These are phyloP conservation scores for Podila verticillata DNA, from an alignment of 192 early-diverging fungal genomes.

Conservation along the genomic window DNA sequence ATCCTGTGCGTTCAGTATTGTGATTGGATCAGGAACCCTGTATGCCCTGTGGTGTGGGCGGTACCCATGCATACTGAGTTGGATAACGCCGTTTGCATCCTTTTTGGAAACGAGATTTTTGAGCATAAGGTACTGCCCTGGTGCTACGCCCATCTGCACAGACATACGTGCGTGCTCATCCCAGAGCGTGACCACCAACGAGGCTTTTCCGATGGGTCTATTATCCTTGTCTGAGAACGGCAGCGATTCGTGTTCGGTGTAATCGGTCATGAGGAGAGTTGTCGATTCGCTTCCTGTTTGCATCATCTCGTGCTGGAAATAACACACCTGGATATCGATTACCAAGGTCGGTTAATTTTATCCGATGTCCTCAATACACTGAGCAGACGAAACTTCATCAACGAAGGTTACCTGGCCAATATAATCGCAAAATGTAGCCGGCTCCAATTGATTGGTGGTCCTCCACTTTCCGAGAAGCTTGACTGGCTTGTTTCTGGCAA, in stretches of 20 bases:
- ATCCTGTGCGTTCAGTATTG: neutral
- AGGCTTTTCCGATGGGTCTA: constrained; percentile 13
- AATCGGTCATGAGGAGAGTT: constrained; percentile 25
- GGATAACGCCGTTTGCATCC: constrained; percentile 5
- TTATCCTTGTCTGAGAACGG: constrained; percentile 8
- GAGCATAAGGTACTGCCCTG: constrained; percentile 12
- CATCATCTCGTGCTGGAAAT: constrained; percentile 3
- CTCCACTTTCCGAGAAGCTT: neutral
- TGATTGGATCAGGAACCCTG: neutral
- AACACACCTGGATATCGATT: constrained; percentile 13
- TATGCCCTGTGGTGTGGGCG: neutral
- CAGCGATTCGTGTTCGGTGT: constrained; percentile 25
- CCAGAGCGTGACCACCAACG: constrained; percentile 34
- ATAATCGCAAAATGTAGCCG: constrained; percentile 15
- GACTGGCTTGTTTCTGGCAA: neutral
- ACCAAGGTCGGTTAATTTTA: neutral
- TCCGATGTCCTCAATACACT: neutral
- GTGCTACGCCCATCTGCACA: neutral
- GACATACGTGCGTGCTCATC: constrained; percentile 22
- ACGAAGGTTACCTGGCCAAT: constrained; percentile 32
- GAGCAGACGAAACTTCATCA: neutral
- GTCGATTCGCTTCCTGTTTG: neutral
- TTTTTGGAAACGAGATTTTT: constrained; percentile 23
- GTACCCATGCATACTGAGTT: neutral
- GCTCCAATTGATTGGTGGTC: constrained; percentile 16